A percentile compares a stretch with the other conserved stretches of the same genome.
phyloP scores from a whole-genome alignment of 2,329 filamentous ascomycete genomes.

The Elsinoe arachidis region DNA sequence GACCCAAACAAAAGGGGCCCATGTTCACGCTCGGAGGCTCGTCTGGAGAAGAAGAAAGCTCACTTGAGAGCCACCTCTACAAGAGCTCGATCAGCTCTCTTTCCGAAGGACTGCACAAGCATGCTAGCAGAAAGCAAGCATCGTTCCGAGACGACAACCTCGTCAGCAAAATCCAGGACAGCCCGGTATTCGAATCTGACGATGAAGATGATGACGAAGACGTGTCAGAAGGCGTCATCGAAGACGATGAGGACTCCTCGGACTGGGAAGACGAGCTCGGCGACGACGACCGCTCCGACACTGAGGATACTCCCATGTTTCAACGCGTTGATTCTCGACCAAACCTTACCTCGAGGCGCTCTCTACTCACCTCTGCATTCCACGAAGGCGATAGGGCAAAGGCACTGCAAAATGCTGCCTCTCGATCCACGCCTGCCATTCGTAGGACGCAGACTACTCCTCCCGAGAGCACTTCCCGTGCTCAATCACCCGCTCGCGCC shows the following conservation, averaged over 20 bases:
- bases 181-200: conserved; percentile 52
- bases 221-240: conserved; percentile 74
- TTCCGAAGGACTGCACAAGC: conserved; percentile 44
- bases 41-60: conserved; percentile 78
- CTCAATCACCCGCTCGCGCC: conserved; percentile 6
- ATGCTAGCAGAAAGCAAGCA: conserved; percentile 60
- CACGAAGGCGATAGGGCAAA: conserved; percentile 66
- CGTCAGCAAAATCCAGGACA: conserved; percentile 55
- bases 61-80: conserved; percentile 55
- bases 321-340: conserved; percentile 82
- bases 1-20: conserved; percentile 55
- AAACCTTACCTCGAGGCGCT: conserved; percentile 76
- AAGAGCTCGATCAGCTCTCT: conserved; percentile 46
- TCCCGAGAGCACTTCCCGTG: conserved; percentile 8
- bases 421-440: conserved; percentile 36
- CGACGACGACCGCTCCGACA: conserved; percentile 69
- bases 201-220: conserved; percentile 48
- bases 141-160: conserved; percentile 73
- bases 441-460: conserved; percentile 10
- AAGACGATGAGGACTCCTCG: conserved; percentile 42
- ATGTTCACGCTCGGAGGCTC: conserved; percentile 68
- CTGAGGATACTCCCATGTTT: conserved; percentile 70
- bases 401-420: conserved; percentile 58
- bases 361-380: conserved; percentile 82
- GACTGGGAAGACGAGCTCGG: conserved; percentile 54